A percentile compares a stretch with the other conserved stretches of the same genome.
Evolutionary conservation across 495 filamentous ascomycete species (phyloP).

Genomic region (Penicillium longicatenatum): DNA sequence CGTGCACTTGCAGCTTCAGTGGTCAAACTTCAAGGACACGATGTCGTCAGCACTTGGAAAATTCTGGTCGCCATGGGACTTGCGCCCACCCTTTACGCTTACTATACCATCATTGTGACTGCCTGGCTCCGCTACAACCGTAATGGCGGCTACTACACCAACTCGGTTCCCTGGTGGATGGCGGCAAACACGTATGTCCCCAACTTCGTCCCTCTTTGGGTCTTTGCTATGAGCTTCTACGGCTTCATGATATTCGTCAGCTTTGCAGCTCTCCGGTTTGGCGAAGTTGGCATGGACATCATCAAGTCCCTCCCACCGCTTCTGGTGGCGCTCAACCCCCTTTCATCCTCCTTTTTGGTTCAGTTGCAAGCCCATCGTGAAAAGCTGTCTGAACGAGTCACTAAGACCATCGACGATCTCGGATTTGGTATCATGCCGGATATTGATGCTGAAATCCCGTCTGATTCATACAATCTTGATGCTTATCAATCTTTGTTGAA

Average conservation of each 20-base stretch:
- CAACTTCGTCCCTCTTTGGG: conserved; percentile 69
- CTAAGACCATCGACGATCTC: conserved; percentile 81
- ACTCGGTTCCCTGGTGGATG: conserved; percentile 35
- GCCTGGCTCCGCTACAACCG: conserved; percentile 77
- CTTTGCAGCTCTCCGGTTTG: conserved; percentile 85
- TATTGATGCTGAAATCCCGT: conserved; percentile 74
- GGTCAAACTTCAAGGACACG: conserved; percentile 88
- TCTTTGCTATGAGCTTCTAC: conserved; percentile 64
- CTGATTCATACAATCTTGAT: conserved; percentile 48
- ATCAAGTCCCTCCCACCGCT: conserved; percentile 85
- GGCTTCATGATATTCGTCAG: conserved; percentile 80
- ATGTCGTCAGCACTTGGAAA: conserved; percentile 98
- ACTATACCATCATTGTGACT: conserved; percentile 72
- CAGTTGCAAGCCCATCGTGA: conserved; percentile 69
- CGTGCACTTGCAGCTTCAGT: conserved; percentile 87
- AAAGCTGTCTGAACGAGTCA: conserved; percentile 72
- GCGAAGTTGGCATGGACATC: conserved; percentile 93
- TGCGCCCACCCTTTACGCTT: conserved; percentile 79
- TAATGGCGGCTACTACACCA: conserved; percentile 60
- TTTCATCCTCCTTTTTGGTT: conserved; percentile 71
- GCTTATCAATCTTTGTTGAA: conserved; percentile 35
- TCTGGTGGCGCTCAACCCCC: conserved; percentile 73
- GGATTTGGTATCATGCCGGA: conserved; percentile 91
- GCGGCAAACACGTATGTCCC: conserved; percentile 55
- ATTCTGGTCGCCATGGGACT: conserved; percentile 88